Evolutionary conservation across 768 basidiomycete species (phyloP).

Genomic region (Mycena haematopus): DNA sequence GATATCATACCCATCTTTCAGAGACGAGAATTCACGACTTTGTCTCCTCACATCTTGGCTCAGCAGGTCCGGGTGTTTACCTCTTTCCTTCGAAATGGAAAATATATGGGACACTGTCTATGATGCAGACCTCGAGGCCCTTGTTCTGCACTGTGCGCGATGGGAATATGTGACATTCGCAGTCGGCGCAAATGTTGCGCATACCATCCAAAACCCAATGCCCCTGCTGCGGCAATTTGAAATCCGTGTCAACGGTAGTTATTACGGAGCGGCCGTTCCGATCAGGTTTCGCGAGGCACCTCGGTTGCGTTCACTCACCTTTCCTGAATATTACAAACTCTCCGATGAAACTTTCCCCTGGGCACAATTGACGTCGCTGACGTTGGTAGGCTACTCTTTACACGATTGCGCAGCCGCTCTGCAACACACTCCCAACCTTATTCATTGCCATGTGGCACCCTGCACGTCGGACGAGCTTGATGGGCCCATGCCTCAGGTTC

Average conservation of each 20-base stretch:
- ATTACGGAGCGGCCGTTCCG: too few species aligned
- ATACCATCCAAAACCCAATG: background rate
- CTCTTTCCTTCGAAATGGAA: background rate
- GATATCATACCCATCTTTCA: background rate
- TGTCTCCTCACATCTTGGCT: background rate
- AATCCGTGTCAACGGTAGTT: background rate
- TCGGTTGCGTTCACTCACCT: background rate
- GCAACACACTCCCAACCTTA: background rate
- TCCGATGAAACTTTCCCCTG: background rate
- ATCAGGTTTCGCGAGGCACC: background rate
- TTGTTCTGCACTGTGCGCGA: background rate
- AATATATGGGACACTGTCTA: background rate
- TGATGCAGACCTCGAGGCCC: too few species aligned
- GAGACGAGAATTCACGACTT: background rate
- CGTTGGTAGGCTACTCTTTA: background rate
- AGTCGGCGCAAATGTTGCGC: too few species aligned
- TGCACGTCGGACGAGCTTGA: too few species aligned
- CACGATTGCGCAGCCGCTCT: background rate
- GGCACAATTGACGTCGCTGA: conserved; percentile 12
- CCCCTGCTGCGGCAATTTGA: conserved; percentile 1
- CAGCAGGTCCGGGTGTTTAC: background rate
- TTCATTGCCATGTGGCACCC: background rate
- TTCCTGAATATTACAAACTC: background rate
- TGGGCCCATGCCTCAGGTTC: too few species aligned
- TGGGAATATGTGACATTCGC: background rate